Conservation (phyloP, 2,329 filamentous ascomycete genomes). For the Pseudocercospora ulei region DNA sequence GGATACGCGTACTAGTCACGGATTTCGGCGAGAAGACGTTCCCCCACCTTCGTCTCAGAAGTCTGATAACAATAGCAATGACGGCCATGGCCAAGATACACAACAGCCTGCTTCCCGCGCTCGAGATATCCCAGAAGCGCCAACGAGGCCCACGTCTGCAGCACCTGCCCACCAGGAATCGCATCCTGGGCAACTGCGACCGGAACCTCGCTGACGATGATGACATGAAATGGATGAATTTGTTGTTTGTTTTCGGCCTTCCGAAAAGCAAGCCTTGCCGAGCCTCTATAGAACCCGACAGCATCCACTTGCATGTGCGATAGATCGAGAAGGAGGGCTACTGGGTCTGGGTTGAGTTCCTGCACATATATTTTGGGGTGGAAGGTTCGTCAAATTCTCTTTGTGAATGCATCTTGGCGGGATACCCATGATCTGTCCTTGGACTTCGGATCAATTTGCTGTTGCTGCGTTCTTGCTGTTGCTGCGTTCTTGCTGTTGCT, state of each 20-base stretch:
- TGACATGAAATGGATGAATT: slow-evolving; percentile 3
- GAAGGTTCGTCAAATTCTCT: not conserved
- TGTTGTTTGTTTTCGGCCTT: slow-evolving; percentile 1
- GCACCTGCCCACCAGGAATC: slow-evolving; percentile 12
- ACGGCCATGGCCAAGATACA: slow-evolving; percentile 9
- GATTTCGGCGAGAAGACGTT: slow-evolving; percentile 21
- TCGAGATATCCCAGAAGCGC: slow-evolving; percentile 7
- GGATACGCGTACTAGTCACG: slow-evolving; percentile 13
- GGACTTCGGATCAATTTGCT: slow-evolving; percentile 3
- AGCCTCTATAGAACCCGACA: slow-evolving; percentile 7
- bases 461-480: slow-evolving; percentile 4
- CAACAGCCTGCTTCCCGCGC: slow-evolving; percentile 11
- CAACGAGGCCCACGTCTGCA: slow-evolving; percentile 12
- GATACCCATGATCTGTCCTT: slow-evolving; percentile 13
- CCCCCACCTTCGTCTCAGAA: slow-evolving; percentile 13
- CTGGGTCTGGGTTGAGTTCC: slow-evolving; percentile 2
- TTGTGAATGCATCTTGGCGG: slow-evolving; percentile 9
- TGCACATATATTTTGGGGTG: slow-evolving; percentile 14
- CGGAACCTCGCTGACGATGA: slow-evolving; percentile 21
- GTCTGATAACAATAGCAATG: slow-evolving; percentile 9
- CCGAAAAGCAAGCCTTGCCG: not conserved
- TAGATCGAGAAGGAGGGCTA: slow-evolving; percentile 1
- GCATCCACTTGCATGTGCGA: slow-evolving; percentile 3
- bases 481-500: too few relatives aligned
- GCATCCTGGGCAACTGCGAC: slow-evolving; percentile 18